Evolutionary conservation across 495 filamentous ascomycete genomes (phyloP).

Genomic region (Pyronema omphalodes): DNA sequence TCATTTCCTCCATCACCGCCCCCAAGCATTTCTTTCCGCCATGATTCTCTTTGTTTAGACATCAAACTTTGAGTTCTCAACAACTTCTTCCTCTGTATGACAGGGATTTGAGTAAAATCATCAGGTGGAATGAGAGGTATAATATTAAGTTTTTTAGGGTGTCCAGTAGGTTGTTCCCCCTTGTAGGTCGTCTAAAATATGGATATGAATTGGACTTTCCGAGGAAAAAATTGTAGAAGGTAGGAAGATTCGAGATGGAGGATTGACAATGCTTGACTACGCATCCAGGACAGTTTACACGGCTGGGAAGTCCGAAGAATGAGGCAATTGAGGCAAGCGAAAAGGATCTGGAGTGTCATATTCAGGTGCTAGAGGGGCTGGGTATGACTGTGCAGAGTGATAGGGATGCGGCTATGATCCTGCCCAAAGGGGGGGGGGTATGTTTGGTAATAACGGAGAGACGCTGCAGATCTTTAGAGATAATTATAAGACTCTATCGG

Average conservation of each 20-base stretch:
- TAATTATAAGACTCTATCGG: conserved; percentile 47
- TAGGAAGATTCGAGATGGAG: conserved; percentile 57
- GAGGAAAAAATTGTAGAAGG: conserved; percentile 53
- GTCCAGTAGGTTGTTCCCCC: conserved; percentile 92
- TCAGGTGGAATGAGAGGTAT: conserved; percentile 87
- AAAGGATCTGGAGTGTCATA: conserved; percentile 77
- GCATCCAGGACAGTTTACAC: conserved; percentile 86
- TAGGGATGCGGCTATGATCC: conserved; percentile 80
- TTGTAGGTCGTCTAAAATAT: conserved; percentile 71
- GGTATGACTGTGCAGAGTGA: conserved; percentile 61
- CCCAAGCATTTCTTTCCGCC: too few species aligned
- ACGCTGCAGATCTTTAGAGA: conserved; percentile 65
- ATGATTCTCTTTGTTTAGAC: too few species aligned
- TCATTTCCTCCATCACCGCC: too few species aligned
- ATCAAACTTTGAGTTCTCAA: too few species aligned
- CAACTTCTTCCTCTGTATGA: too few species aligned
- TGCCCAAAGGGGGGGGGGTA: conserved; percentile 89
- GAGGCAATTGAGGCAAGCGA: conserved; percentile 58
- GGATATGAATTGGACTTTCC: conserved; percentile 85
- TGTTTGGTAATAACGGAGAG: conserved; percentile 75
- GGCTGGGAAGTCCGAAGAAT: conserved; percentile 59
- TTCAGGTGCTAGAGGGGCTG: conserved; percentile 68
- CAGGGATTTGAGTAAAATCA: conserved; percentile 62
- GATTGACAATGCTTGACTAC: conserved; percentile 74
- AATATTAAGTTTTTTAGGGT: conserved; percentile 84